Base-by-base conservation (phyloP, 2,329 filamentous ascomycete genomes). In the Didymella arachidicola region DNA sequence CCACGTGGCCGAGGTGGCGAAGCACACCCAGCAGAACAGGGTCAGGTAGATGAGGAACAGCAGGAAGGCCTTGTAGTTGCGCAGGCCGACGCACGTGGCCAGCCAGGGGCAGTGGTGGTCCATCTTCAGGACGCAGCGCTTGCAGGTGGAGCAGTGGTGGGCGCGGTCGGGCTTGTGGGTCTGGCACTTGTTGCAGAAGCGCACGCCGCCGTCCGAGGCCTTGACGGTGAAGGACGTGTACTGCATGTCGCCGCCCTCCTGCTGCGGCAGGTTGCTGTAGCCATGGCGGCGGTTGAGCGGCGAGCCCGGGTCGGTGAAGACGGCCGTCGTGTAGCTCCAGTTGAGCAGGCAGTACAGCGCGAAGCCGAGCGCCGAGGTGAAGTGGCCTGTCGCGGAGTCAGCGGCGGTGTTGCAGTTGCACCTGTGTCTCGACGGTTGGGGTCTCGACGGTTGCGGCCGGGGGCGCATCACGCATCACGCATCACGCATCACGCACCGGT, bases 21-120 rank as follows among this genome's bases (percentile, higher is more conserved):
- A 97, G 71, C 85, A 86, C 69, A 90, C 86, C 80, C 92, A 88
- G 79, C 91, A 93, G 79, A 97, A 97, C 2, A 97, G 62, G 4
- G 89, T 91, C 0, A 91, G 92, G 77, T 99, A 98, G 55, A 93
- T 85, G 26, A 99, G 83, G 76, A 98, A 99, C 3, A 98, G 84
- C 52, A 99, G 77, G 74, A 99, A 99, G 0, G 93, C 85, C 79
- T 99, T 99, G 83, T 97, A 96, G 79, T 99, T 99, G 72, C 87
- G 87, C 64, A 99, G 82, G 19, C 95, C 95, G 59, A 99, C 91
- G 77, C 95, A 99, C 4, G 92, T 97, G 27, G 95, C 94, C 48
- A 99, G 84, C 95, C 95, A 99, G 16, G 95, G 95, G 76, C 95
- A 99, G 80, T 99, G 95, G 77, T 99, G 95, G 75, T 99, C 95